phyloP scores from a whole-genome alignment of 2,329 filamentous ascomycete species.

The Phaeosphaeria sp. region DNA sequence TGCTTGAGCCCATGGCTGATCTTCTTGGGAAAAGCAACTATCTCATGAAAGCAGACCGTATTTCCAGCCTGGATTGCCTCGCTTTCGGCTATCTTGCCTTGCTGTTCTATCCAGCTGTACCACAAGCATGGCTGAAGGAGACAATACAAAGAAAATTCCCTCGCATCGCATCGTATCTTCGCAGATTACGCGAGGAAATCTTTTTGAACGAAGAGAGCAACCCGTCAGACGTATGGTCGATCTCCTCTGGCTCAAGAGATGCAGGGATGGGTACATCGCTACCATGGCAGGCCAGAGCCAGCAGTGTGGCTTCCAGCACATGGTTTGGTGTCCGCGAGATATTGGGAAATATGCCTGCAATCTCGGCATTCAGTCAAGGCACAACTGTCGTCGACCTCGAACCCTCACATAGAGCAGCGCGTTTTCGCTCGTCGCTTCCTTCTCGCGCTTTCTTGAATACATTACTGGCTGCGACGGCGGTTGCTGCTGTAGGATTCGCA shows the following conservation, averaged over 20 bases:
- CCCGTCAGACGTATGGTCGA: conserved; percentile 36
- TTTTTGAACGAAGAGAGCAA: conserved; percentile 29
- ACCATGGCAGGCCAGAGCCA: conserved; percentile 32
- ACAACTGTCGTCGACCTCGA: conserved; percentile 13
- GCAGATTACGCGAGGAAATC: conserved; percentile 39
- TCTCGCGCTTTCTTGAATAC: conserved; percentile 35
- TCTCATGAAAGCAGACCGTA: conserved; percentile 59
- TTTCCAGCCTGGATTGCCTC: conserved; percentile 77
- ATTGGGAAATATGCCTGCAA: conserved; percentile 27
- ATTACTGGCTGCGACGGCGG: conserved; percentile 28
- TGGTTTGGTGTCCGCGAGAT: conserved; percentile 26
- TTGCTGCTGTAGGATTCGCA: conserved; percentile 29
- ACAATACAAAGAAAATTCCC: conserved; percentile 59
- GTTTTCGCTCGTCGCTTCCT: conserved; percentile 31
- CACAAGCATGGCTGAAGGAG: conserved; percentile 67
- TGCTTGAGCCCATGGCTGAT: conserved; percentile 73
- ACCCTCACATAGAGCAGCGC: conserved; percentile 11
- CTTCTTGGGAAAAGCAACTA: conserved; percentile 64
- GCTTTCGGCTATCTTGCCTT: conserved; percentile 80
- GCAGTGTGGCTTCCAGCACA: conserved; percentile 15
- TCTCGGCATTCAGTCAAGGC: conserved; percentile 26
- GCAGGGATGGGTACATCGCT: conserved; percentile 10
- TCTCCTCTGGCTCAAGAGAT: conserved; percentile 19
- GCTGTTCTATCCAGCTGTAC: conserved; percentile 68
- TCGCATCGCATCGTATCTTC: conserved; percentile 47